Conservation (phyloP, 2,329 filamentous ascomycete species). For the Aspergillus eucalypticola region DNA sequence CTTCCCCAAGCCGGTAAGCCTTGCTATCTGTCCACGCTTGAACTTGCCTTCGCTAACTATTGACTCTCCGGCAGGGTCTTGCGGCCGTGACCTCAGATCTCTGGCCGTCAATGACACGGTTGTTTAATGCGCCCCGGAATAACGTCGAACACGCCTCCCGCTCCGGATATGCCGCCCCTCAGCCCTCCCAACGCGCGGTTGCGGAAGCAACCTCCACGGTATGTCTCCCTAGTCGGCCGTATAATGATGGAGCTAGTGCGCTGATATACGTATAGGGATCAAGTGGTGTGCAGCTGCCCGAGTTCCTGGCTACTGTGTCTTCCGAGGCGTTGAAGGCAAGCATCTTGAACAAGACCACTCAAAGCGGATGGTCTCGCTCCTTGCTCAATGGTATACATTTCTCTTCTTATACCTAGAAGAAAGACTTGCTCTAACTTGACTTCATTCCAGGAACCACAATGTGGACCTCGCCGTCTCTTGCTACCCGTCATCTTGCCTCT, state of each 20-base stretch:
- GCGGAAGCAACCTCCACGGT: conserved; percentile 23
- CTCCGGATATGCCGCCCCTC: conserved; percentile 15
- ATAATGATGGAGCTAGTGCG: conserved; percentile 1
- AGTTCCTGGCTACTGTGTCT: conserved; percentile 29
- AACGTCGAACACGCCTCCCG: conserved; percentile 27
- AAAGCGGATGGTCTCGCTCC: conserved; percentile 20
- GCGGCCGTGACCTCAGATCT: conserved; percentile 45
- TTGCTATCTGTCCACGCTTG: background rate
- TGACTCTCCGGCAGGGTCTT: conserved; percentile 43
- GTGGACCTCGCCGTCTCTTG: conserved; percentile 22
- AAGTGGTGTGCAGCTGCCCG: conserved; percentile 24
- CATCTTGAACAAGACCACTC: conserved; percentile 20
- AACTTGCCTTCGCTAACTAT: conserved; percentile 14
- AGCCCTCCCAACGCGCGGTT: conserved; percentile 16
- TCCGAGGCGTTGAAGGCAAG: conserved; percentile 27
- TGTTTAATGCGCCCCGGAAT: conserved; percentile 41
- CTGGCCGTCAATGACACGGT: conserved; percentile 46
- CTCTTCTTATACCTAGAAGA: background rate
- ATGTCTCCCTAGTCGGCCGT: conserved; percentile 14
- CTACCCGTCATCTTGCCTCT: conserved; percentile 16
- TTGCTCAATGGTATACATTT: conserved; percentile 23
- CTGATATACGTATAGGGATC: conserved; percentile 16
- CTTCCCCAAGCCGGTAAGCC: conserved; percentile 49
- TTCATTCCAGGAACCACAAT: conserved; percentile 18
- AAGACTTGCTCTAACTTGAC: background rate